Conservation (phyloP, 2,329 filamentous ascomycete genomes). For the Conoideocrella luteorostrata region DNA sequence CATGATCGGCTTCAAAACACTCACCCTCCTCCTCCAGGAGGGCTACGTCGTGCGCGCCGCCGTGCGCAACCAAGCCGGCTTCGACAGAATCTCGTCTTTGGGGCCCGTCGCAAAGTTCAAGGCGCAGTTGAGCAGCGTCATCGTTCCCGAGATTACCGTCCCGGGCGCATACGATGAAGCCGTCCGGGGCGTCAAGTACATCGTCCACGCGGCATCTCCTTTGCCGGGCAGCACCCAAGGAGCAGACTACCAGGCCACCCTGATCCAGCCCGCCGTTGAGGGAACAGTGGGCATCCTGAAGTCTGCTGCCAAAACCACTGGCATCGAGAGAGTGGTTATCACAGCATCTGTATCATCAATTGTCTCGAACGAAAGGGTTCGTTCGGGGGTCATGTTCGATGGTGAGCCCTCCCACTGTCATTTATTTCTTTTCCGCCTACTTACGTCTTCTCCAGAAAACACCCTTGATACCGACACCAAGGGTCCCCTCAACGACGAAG, state of each 20-base stretch:
- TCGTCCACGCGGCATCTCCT: slow-evolving; percentile 21
- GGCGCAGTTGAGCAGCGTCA: slow-evolving; percentile 17
- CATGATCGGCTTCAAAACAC: slow-evolving; percentile 23
- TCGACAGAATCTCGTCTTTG: slow-evolving; percentile 8
- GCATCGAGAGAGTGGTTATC: slow-evolving; percentile 35
- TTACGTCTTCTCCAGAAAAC: too few relatives aligned
- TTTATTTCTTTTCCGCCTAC: too few relatives aligned
- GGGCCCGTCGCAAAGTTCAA: slow-evolving; percentile 8
- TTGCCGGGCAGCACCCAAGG: background rate
- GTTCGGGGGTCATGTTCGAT: background rate
- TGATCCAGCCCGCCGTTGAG: slow-evolving; percentile 26
- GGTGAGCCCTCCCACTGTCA: background rate
- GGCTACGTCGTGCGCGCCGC: slow-evolving; percentile 23
- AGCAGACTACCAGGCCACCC: slow-evolving; percentile 6
- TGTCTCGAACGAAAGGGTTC: background rate
- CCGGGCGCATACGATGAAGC: slow-evolving; percentile 33
- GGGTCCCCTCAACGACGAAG: slow-evolving; percentile 23
- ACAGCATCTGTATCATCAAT: slow-evolving; percentile 30
- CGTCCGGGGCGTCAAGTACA: slow-evolving; percentile 30
- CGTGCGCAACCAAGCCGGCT: slow-evolving; percentile 17
- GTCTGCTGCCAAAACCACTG: slow-evolving; percentile 24
- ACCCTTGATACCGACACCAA: background rate
- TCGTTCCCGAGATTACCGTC: slow-evolving; percentile 31
- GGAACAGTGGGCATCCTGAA: slow-evolving; percentile 30
- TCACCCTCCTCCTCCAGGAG: slow-evolving; percentile 17